A percentile compares a stretch with the other conserved stretches of the same genome.
Conservation (phyloP, 129 eudicot species). For the Oenanthe sinensis region DNA sequence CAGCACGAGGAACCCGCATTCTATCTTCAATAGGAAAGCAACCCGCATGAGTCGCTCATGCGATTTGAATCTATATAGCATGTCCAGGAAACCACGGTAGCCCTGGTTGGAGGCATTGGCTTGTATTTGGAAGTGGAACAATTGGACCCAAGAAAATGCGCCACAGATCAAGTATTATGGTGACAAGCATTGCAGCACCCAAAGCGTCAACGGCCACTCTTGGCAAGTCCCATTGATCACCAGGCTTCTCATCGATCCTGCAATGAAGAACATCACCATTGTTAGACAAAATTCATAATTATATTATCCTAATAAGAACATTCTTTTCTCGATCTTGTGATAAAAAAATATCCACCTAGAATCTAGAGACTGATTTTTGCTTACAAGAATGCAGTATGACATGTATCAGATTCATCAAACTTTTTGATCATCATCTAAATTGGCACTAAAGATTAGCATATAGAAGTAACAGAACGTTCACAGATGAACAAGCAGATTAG, state of each 20-base stretch:
- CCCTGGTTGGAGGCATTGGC: constrained; percentile 62
- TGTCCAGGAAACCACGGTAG: constrained; percentile 76
- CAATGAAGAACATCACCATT: not conserved
- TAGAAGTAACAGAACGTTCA: not conserved
- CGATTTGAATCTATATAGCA: constrained; percentile 11
- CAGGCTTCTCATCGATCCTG: constrained; percentile 78
- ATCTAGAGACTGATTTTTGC: not conserved
- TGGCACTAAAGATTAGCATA: not conserved
- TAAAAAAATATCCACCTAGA: not conserved
- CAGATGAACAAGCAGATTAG: not conserved
- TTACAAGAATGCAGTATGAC: not conserved
- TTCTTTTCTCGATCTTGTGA: not conserved
- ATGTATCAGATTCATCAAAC: not conserved
- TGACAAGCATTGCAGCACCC: constrained; percentile 97
- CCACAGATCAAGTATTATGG: constrained; percentile 83
- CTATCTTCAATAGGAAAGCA: not conserved
- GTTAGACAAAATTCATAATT: not conserved
- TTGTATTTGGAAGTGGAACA: constrained; percentile 47
- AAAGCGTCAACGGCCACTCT: constrained; percentile 84
- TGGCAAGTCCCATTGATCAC: constrained; percentile 66
- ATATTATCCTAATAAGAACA: not conserved
- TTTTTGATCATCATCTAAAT: not conserved
- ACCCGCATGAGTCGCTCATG: not conserved
- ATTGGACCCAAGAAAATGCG: constrained; percentile 86
- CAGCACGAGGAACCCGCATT: not conserved